Evolutionary conservation across 306 rosid genomes (phyloP), one percentile per base, ranked within the genome.

Genomic region (Carpinus viminea): DNA sequence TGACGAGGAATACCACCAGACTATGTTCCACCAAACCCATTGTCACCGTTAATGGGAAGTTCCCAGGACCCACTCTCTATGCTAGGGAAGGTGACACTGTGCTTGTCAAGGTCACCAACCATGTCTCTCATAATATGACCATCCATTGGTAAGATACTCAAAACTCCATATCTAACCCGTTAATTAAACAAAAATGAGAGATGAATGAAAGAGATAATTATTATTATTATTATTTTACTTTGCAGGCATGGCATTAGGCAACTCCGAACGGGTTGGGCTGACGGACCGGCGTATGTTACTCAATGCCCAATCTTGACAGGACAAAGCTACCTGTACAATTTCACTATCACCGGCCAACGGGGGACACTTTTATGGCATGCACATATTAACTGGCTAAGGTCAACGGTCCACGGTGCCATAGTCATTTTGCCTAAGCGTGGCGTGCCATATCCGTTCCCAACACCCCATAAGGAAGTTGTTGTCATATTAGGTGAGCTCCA

Each of bases 281-380:
- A 94, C 48, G 98, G 98, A 12, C 98, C 97, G 0, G 96, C 98
- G 21, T 94, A 88, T 65, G 73, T 94, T 31, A 92, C 98, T 57
- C 97, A 94, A 43, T 94, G 98, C 66, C 98, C 98, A 36, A 92
- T 92, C 74, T 89, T 48, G 34, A 76, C 96, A 51, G 93, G 93
- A 26, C 89, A 92, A 20, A 90, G 76, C 76, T 94, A 34, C 70
- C 79, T 88, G 18, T 94, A 94, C 87, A 94, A 94, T 74, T 94
- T 89, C 91, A 92, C 98, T 12, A 45, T 94, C 9, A 92, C 94
- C 0, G 97, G 97, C 12, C 98, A 92, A 79, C 86, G 98, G 72
- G 98, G 98, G 74, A 94, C 98, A 72, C 96, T 92, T 64, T 84
- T 90, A 12, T 94, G 93, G 93, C 98, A 94, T 78, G 98, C 94